Base-by-base conservation (phyloP, 1,284 basidiomycete species). In the Cryptococcus floricola region DNA sequence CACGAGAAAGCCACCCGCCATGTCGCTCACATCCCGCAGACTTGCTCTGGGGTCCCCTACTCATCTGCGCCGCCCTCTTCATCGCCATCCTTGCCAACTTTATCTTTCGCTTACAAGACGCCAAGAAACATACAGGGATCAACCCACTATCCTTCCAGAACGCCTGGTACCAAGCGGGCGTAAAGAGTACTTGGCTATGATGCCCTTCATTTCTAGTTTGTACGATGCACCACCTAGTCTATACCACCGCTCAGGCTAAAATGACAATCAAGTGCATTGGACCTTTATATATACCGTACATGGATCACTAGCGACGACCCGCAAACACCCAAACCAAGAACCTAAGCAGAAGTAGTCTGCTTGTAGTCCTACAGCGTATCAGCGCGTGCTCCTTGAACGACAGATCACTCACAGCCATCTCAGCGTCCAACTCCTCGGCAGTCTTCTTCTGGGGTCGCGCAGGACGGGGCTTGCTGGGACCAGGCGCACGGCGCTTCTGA, bases 61-160 rank as follows among this genome's bases (percentile, higher is more conserved):
- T 91, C 39, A 85, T 96, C 54, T 91, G 88, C 64, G 78, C 81
- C 14, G 80, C 87, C 9, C 83, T 96, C 27, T 95, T 96, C 79
- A 76, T 86, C 51, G 93, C 89, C 14, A 83, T 96, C 6, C 81
- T 94, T 34, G 82, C 84, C 56, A 96, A 96, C 77, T 96, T 96
- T 72, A 71, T 91, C 63, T 81, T 95, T 58, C 83, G 91, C 71
- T 34, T 74, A 38, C 57, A 58, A 34, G 68, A 76, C 56, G 69
- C 71, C 7, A 58, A 58, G 38, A 51, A 63, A 42, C 54, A 65
- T 16, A 64, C 63, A 23, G 70, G 66, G 6, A 50, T 60, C n/a
- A 67, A 70, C 55, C 70, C 70, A 4, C 50, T 74, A 39, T 68
- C 64, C 8, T 60, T 75, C 39, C 23, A 44, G 19, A 58, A 65